Evolutionary conservation across 768 basidiomycete species (phyloP).

Genomic region (Tubosaeta sp.): DNA sequence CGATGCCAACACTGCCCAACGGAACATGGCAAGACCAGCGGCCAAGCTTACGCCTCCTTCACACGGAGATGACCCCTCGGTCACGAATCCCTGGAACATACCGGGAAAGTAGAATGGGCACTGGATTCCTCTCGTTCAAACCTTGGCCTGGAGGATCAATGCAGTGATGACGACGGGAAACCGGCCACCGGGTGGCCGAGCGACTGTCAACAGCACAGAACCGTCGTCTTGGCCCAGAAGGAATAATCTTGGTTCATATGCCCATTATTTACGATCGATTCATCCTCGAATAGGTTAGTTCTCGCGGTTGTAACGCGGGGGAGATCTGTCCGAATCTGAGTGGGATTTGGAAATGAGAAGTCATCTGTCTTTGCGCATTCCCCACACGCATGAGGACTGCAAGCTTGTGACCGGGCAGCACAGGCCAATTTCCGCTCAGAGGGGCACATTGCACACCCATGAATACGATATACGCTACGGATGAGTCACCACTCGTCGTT

Average conservation of each 20-base stretch:
- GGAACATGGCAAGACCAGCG: conserved; percentile 2
- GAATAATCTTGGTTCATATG: not conserved
- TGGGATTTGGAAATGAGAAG: not conserved
- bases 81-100: conserved; percentile 1
- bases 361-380: not conserved
- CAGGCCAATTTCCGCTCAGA: conserved; percentile 2
- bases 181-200: not conserved
- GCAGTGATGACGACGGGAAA: not conserved
- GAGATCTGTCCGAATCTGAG: not conserved
- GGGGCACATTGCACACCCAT: not conserved
- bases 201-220: not conserved
- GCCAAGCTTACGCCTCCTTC: conserved; percentile 2
- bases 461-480: not conserved
- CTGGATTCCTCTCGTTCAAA: not conserved
- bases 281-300: not conserved
- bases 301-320: not conserved
- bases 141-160: not conserved
- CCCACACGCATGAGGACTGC: not conserved
- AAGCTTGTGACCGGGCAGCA: not conserved
- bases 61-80: conserved; percentile 8
- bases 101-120: not conserved
- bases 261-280: not conserved
- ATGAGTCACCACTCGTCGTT: not conserved
- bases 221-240: not conserved
- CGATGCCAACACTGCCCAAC: conserved; percentile 2